These are phyloP conservation scores for Ensete glaucum DNA, from an alignment of 176 grass and related monocot species.

Conservation along the genomic window DNA sequence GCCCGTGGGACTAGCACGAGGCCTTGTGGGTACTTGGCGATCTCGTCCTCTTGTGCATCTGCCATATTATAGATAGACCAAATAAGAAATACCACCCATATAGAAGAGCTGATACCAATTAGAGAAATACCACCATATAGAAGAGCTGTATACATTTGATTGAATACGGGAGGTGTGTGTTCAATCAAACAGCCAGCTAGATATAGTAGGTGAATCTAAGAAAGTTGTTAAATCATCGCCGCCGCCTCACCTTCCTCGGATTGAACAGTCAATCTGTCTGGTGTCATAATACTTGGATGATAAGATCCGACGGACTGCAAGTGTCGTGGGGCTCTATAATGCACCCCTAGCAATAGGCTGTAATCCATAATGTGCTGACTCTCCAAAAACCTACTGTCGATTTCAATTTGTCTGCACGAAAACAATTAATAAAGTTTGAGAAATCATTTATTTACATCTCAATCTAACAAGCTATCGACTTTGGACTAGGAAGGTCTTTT, in stretches of 20 bases:
- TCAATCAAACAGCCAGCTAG: too few relatives aligned
- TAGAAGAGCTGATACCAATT: too few relatives aligned
- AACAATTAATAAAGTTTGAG: neutral
- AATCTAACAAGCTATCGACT: too few relatives aligned
- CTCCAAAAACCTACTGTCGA: constrained; percentile 79
- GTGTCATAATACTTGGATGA: constrained; percentile 36
- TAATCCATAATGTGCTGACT: constrained; percentile 93
- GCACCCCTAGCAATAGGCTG: constrained; percentile 88
- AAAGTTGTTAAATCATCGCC: too few relatives aligned
- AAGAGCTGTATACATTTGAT: too few relatives aligned
- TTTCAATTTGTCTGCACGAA: constrained; percentile 67
- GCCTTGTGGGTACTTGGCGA: constrained; percentile 53
- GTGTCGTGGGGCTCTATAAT: constrained; percentile 90
- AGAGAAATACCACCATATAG: too few relatives aligned
- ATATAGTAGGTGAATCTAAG: too few relatives aligned
- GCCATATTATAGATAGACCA: neutral
- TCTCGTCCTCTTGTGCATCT: constrained; percentile 91
- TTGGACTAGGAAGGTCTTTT: too few relatives aligned
- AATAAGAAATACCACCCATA: too few relatives aligned
- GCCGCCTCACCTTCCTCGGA: constrained; percentile 51
- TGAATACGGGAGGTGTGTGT: too few relatives aligned
- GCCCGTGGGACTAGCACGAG: constrained; percentile 71
- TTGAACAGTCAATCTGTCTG: constrained; percentile 66
- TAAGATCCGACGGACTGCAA: constrained; percentile 32
- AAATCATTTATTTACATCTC: neutral